These are phyloP conservation scores for Mollisia scopiformis DNA, from an alignment of 2,329 filamentous ascomycete species.

Conservation along the genomic window DNA sequence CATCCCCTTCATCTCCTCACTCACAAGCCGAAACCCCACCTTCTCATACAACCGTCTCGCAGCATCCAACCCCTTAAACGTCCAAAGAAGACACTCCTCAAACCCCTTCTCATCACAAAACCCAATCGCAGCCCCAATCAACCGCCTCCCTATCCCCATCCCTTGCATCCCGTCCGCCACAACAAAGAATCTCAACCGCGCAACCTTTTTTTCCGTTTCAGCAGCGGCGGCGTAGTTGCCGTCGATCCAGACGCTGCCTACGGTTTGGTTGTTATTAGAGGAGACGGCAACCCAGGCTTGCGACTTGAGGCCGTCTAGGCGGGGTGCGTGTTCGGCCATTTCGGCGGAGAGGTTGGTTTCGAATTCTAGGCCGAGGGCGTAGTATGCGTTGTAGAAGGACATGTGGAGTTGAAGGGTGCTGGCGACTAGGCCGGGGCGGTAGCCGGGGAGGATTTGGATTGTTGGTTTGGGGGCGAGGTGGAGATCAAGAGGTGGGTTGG, in stretches of 20 bases:
- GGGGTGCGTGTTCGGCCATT: constrained; percentile 25
- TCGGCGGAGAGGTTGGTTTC: constrained; percentile 27
- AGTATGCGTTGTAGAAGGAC: constrained; percentile 25
- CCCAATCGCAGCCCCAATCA: constrained; percentile 31
- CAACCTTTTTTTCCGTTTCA: constrained; percentile 15
- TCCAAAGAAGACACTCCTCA: constrained; percentile 30
- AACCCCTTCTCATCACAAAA: constrained; percentile 32
- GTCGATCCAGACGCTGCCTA: constrained; percentile 36
- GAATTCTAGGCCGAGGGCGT: constrained; percentile 31
- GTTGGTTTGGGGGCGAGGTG: not conserved
- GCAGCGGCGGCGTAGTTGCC: constrained; percentile 7
- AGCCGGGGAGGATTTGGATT: constrained; percentile 31
- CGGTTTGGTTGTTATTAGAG: constrained; percentile 26
- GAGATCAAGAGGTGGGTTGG: not conserved
- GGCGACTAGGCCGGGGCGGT: constrained; percentile 34
- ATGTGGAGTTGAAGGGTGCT: constrained; percentile 36
- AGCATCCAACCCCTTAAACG: constrained; percentile 25
- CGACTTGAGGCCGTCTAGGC: constrained; percentile 29
- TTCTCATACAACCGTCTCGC: constrained; percentile 34
- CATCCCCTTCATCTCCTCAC: constrained; percentile 20
- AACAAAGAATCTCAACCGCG: constrained; percentile 35
- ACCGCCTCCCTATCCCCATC: constrained; percentile 30
- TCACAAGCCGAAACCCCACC: constrained; percentile 28
- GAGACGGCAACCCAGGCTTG: constrained; percentile 36
- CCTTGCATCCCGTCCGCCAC: constrained; percentile 31